Percentiles rank a stretch among this genome's conserved stretches.
These are phyloP conservation scores for Noccaea bulbosa DNA, from an alignment of 345 rosid genomes.

Conservation along the genomic window DNA sequence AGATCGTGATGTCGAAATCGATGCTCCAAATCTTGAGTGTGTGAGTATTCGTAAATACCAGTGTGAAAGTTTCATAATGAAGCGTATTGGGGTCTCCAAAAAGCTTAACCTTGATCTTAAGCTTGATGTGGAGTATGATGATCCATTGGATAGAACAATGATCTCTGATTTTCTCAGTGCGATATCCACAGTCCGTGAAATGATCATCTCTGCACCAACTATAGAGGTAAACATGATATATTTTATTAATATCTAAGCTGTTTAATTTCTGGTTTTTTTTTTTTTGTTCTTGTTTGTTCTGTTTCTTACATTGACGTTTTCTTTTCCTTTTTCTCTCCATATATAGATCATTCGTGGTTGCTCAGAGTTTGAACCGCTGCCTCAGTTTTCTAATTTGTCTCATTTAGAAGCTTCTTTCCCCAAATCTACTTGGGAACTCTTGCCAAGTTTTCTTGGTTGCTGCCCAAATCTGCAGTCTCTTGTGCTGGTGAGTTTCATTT, in stretches of 20 bases:
- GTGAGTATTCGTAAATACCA: neutral
- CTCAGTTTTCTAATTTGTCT: constrained; percentile 9
- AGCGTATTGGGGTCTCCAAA: neutral
- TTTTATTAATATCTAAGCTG: neutral
- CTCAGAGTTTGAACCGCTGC: neutral
- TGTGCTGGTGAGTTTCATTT: neutral
- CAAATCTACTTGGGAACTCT: neutral
- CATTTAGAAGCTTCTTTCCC: neutral
- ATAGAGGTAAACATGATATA: neutral
- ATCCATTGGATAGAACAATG: neutral
- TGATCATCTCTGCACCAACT: neutral
- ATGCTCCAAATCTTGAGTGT: neutral
- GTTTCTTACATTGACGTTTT: neutral
- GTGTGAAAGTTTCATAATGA: neutral
- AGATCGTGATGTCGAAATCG: neutral
- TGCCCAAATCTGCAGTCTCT: neutral
- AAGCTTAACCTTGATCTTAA: neutral
- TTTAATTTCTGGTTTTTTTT: no score
- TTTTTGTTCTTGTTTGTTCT: no score
- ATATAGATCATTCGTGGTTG: neutral
- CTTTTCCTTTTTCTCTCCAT: neutral
- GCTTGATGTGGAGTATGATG: neutral
- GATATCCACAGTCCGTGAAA: neutral
- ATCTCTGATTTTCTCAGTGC: neutral
- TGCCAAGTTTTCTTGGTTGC: constrained; percentile 8